Evolutionary conservation across 495 filamentous ascomycete genomes (phyloP).

Genomic region (Penicillium bovifimosum): DNA sequence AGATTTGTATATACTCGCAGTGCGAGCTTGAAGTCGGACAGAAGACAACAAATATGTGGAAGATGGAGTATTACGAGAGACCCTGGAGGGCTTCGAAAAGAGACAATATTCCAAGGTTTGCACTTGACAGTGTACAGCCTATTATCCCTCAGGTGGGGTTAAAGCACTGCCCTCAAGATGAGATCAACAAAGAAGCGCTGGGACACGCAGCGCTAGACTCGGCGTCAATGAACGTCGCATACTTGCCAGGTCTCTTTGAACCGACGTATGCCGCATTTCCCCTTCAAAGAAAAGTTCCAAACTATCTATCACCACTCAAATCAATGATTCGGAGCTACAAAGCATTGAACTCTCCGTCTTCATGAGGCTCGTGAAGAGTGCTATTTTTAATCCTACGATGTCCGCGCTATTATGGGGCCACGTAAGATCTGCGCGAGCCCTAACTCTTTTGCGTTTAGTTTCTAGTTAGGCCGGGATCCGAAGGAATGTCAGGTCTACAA

Average conservation of each 20-base stretch:
- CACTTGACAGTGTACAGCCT: background rate
- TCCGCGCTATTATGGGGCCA: constrained; percentile 5
- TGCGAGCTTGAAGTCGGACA: background rate
- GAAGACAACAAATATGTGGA: background rate
- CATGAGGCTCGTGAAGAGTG: constrained; percentile 3
- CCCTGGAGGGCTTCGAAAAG: background rate
- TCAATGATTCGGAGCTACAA: background rate
- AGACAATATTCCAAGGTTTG: background rate
- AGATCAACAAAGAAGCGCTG: background rate
- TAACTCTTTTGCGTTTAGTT: constrained; percentile 11
- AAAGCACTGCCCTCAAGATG: constrained; percentile 5
- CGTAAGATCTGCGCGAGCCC: constrained; percentile 10
- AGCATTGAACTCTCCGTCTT: background rate
- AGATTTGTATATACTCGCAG: background rate
- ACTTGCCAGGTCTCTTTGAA: background rate
- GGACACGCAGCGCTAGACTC: background rate
- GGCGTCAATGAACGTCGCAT: background rate
- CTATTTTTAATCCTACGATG: constrained; percentile 1
- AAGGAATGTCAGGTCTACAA: background rate
- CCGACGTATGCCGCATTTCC: background rate
- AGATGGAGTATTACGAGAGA: background rate
- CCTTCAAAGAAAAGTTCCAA: background rate
- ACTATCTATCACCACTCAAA: background rate
- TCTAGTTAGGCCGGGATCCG: background rate
- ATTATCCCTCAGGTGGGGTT: background rate